Evolutionary conservation across 2,329 filamentous ascomycete genomes (phyloP), one percentile per base, ranked within the genome.

Genomic region (Colletotrichum melonis): DNA sequence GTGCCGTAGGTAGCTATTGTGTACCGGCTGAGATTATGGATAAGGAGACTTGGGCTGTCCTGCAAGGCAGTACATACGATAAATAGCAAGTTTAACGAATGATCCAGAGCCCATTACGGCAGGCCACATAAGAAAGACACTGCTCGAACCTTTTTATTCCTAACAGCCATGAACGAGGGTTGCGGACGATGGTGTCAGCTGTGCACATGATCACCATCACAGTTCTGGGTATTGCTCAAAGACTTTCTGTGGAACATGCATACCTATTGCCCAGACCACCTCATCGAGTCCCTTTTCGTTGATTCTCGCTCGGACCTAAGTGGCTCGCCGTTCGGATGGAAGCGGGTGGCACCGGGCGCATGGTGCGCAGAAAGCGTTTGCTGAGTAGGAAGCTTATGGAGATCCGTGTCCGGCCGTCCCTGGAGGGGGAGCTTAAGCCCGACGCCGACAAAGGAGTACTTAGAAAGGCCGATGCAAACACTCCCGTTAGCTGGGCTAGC

Each of bases 311-410:
- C 54, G 67, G 46, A 49, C n/a, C 42, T 12, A 64, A 26, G 22
- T 38, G 52, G 32, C 22, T 24, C 19, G 11, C 24, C 42, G 32
- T 57, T 70, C 71, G 71, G 67, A 70, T 73, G 71, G 67, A 66
- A 73, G 56, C 71, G 71, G 71, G 67, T 70, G 46, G 60, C 60
- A 70, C 60, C 56, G 67, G 66, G 68, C 49, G 46, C 68, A 30
- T 28, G 52, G 26, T 57, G 9, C 9, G 14, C 4, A 28, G 16
- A 19, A 26, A n/a, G 28, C 16, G 46, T 54, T 26, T 52, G 59
- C 59, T 62, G 26, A 38, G 57, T 49, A 49, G 42, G 19, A 49
- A 49, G 11, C 58, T 60, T 22, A 28, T 60, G 35, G 35, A 60
- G 58, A 28, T 49, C n/a, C 4, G n/a, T 22, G 11, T 22, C 38